Evolutionary conservation across 352 stramenopile genomes (phyloP).

Genomic region (Phytophthora pini): DNA sequence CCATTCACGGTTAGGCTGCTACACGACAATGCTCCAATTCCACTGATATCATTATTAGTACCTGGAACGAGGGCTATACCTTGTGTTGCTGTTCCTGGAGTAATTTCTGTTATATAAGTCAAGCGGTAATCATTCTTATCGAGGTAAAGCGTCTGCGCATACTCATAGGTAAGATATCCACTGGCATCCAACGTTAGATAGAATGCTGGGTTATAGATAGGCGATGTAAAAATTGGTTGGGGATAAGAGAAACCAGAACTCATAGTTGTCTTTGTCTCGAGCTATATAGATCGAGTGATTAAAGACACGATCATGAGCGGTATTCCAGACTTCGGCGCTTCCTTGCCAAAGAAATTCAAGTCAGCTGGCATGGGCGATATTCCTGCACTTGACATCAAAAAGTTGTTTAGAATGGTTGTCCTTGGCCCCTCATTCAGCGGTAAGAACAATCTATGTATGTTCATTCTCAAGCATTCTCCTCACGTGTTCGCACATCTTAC

Average conservation of each 20-base stretch:
- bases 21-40: too few relatives aligned
- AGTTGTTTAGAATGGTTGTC: conserved; percentile 6
- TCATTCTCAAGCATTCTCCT: conserved; percentile 13
- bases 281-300: conserved; percentile 10
- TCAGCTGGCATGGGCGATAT: conserved; percentile 1
- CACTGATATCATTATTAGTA: too few relatives aligned
- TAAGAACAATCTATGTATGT: conserved; percentile 14
- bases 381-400: not conserved
- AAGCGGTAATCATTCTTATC: conserved; percentile 12
- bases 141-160: conserved; percentile 3
- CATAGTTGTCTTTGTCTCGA: conserved; percentile 1
- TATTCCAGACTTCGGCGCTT: conserved; percentile 14
- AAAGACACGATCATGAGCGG: conserved; percentile 1
- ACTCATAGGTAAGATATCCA: conserved; percentile 4
- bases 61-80: too few relatives aligned
- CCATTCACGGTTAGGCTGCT: too few relatives aligned
- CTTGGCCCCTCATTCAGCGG: conserved; percentile 1
- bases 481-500: conserved; percentile 15
- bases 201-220: conserved; percentile 12
- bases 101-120: not conserved
- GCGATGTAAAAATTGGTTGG: conserved; percentile 10
- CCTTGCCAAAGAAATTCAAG: conserved; percentile 7
- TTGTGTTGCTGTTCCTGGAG: too few relatives aligned
- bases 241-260: conserved; percentile 6
- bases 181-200: conserved; percentile 4